Evolutionary conservation across 2,329 filamentous ascomycete species (phyloP).

Genomic region (Diaporthe sp.): DNA sequence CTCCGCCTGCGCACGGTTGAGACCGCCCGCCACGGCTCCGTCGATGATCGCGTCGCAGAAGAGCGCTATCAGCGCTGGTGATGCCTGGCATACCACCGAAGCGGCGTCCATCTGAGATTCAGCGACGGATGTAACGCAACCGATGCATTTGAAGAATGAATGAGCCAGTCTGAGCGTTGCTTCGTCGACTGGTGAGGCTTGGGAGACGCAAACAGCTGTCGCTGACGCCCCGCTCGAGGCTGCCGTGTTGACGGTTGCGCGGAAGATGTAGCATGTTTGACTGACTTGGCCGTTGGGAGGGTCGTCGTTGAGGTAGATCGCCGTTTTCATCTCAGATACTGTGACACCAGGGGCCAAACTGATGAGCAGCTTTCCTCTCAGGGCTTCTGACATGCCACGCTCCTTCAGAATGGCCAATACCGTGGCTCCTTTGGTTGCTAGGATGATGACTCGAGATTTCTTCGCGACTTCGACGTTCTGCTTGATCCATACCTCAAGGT

Average conservation of each 20-base stretch:
- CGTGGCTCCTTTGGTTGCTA: neutral
- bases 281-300: neutral
- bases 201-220: too few species aligned
- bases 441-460: neutral
- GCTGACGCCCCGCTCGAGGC: neutral
- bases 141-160: neutral
- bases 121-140: neutral
- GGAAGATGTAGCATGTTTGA: neutral
- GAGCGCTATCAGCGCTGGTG: neutral
- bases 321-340: neutral
- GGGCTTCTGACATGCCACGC: neutral
- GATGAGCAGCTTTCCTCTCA: neutral
- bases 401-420: neutral
- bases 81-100: neutral
- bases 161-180: neutral
- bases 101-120: neutral
- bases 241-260: neutral
- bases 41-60: neutral
- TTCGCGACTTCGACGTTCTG: neutral
- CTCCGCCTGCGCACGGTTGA: neutral
- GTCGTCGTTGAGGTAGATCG: neutral
- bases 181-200: too few species aligned
- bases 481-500: fast-evolving
- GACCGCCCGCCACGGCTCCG: neutral
- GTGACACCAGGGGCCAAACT: neutral